Percentiles rank a stretch among this genome's conserved stretches.
These are phyloP conservation scores for Macadamia tetraphylla DNA, from an alignment of 164 flowering plant species.

Conservation along the genomic window DNA sequence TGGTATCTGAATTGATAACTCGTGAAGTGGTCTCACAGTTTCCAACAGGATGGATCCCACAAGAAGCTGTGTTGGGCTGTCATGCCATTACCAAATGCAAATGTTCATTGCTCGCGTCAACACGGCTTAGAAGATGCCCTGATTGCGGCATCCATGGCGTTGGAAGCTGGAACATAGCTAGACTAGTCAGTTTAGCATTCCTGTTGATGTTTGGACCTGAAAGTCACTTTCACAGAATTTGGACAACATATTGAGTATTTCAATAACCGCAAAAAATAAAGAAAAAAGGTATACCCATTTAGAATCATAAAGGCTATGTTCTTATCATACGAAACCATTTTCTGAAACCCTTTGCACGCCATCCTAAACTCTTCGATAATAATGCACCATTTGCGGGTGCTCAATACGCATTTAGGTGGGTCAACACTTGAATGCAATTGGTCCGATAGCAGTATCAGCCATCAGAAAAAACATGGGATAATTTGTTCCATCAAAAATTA, in stretches of 20 bases:
- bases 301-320: background rate
- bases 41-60: background rate
- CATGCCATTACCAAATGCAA: background rate
- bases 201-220: too few species aligned
- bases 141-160: background rate
- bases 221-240: too few species aligned
- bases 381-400: too few species aligned
- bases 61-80: background rate
- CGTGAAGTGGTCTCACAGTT: background rate
- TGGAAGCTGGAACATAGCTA: background rate
- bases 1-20: background rate
- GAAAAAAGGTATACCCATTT: background rate
- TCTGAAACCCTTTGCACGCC: background rate
- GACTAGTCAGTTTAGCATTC: background rate
- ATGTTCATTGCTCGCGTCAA: constrained; percentile 7
- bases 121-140: constrained; percentile 6
- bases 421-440: background rate
- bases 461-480: background rate
- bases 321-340: background rate
- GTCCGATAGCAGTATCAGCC: background rate
- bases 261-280: background rate
- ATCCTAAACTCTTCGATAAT: too few species aligned
- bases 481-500: background rate
- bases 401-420: too few species aligned
- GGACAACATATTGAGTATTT: too few species aligned